Percentiles rank a stretch among this genome's conserved stretches.
phyloP scores from a whole-genome alignment of 2,329 filamentous ascomycete genomes.

The Fusarium chaquense region DNA sequence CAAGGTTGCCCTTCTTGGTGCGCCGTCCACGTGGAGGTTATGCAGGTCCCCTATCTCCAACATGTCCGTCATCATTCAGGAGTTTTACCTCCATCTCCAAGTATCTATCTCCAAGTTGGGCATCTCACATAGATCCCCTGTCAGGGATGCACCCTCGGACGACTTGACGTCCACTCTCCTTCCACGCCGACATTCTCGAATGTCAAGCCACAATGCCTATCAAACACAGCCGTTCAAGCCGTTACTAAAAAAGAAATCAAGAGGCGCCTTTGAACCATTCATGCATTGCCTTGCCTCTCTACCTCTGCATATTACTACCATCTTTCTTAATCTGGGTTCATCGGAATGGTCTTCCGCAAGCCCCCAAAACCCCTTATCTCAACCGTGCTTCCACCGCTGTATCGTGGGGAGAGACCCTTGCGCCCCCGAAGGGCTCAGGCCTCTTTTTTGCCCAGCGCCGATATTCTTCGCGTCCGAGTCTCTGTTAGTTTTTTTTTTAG shows the following conservation, averaged over 20 bases:
- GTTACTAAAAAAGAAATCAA: conserved; percentile 8
- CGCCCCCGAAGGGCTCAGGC: conserved; percentile 9
- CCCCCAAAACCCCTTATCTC: conserved; percentile 15
- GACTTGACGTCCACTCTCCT: conserved; percentile 5
- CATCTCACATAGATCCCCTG: conserved; percentile 11
- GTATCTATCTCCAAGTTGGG: neutral
- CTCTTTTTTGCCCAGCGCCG: conserved; percentile 11
- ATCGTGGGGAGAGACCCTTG: conserved; percentile 17
- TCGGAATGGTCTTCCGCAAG: conserved; percentile 19
- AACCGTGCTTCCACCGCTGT: neutral
- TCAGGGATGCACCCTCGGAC: conserved; percentile 12
- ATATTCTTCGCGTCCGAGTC: conserved; percentile 4
- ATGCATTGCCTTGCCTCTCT: neutral
- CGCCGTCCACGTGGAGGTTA: conserved; percentile 42
- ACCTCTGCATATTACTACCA: neutral
- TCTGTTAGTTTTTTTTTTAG: neutral
- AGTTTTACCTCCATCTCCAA: conserved; percentile 24
- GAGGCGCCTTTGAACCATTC: neutral
- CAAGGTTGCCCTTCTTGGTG: conserved; percentile 29
- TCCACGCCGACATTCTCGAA: conserved; percentile 8
- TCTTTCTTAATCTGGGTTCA: conserved; percentile 11
- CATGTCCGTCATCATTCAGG: conserved; percentile 18
- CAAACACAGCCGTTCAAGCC: conserved; percentile 2
- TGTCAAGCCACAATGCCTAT: conserved; percentile 20
- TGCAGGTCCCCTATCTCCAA: conserved; percentile 44